phyloP scores from a whole-genome alignment of 306 rosid species.

The Begonia masoniana region DNA sequence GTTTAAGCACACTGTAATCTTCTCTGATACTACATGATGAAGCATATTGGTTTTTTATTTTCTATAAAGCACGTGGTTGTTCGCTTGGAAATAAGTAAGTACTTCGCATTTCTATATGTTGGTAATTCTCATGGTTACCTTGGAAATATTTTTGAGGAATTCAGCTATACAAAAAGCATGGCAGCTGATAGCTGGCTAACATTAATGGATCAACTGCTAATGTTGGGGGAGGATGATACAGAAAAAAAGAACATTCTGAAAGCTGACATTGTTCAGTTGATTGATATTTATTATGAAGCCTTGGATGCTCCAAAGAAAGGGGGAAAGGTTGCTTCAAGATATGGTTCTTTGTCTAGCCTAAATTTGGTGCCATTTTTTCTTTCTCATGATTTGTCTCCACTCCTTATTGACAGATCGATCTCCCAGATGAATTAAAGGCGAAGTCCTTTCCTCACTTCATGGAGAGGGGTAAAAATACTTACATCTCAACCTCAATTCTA shows the following conservation, averaged over 20 bases:
- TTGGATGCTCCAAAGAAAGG: conserved; percentile 68
- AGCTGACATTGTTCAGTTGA: conserved; percentile 31
- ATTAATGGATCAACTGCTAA: conserved; percentile 48
- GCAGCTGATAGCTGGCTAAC: conserved; percentile 69
- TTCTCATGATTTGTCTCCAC: background rate
- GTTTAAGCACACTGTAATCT: background rate
- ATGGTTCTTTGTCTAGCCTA: background rate
- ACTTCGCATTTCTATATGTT: no score
- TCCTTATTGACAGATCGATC: conserved; percentile 25
- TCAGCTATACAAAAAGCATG: conserved; percentile 30
- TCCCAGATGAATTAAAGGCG: conserved; percentile 32
- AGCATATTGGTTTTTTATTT: no score
- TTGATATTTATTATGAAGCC: conserved; percentile 57
- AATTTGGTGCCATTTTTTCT: background rate
- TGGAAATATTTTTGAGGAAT: conserved; percentile 9
- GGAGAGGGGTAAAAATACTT: conserved; percentile 29
- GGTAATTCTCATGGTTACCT: conserved; percentile 2
- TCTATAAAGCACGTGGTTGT: no score
- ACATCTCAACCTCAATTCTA: conserved; percentile 45
- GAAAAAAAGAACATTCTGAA: conserved; percentile 21
- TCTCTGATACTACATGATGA: no score
- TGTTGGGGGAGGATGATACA: conserved; percentile 13
- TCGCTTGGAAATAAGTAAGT: no score
- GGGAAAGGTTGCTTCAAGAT: conserved; percentile 44
- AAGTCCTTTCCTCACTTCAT: conserved; percentile 49